These are phyloP conservation scores for Claviceps monticola DNA, from an alignment of 2,329 filamentous ascomycete species.

Conservation along the genomic window DNA sequence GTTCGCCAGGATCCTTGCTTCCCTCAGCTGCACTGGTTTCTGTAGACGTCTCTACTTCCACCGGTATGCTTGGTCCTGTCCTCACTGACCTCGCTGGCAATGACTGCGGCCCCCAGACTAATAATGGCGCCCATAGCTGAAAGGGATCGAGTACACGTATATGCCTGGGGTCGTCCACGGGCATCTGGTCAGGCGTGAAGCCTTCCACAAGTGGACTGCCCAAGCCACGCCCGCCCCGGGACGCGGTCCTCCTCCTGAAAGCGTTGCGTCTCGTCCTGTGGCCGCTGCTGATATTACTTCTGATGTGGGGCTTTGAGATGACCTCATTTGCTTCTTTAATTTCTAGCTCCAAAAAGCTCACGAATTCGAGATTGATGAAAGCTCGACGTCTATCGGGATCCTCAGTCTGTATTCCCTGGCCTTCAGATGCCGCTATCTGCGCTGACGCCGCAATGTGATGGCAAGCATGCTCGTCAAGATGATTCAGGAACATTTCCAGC, in stretches of 20 bases:
- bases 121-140: background rate
- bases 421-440: background rate
- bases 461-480: background rate
- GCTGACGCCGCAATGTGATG: background rate
- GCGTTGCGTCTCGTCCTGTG: background rate
- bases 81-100: background rate
- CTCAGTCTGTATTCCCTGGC: background rate
- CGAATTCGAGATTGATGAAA: background rate
- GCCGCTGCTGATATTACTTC: background rate
- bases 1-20: background rate
- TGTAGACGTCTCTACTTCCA: background rate
- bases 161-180: background rate
- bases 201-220: conserved; percentile 12
- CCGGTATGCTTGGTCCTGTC: background rate
- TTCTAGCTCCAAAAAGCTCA: background rate
- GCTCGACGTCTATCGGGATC: background rate
- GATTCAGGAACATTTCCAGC: conserved; percentile 2
- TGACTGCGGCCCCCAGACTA: background rate
- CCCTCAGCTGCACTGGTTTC: background rate
- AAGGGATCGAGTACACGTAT: background rate
- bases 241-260: background rate
- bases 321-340: background rate
- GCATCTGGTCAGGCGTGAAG: conserved; percentile 8
- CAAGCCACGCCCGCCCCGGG: conserved; percentile 12
- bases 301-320: background rate